These are phyloP conservation scores for Beverwykella pulmonaria DNA, from an alignment of 495 filamentous ascomycete genomes.

Conservation along the genomic window DNA sequence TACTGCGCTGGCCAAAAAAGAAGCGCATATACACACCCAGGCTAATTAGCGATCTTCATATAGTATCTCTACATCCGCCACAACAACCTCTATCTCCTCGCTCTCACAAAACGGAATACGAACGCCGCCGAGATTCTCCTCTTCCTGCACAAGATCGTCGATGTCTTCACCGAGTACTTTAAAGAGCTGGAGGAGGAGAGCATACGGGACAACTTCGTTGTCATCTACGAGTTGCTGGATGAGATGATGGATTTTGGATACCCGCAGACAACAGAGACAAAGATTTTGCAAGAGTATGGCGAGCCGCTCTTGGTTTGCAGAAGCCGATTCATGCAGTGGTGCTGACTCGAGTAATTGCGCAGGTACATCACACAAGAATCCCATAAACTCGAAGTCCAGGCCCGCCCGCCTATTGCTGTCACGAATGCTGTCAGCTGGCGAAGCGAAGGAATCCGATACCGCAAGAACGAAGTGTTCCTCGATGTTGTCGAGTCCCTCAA, in stretches of 20 bases:
- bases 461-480: slow-evolving; percentile 99
- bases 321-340: not conserved
- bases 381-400: slow-evolving; percentile 97
- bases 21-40: not conserved
- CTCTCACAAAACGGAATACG: slow-evolving; percentile 96
- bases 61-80: slow-evolving; percentile 99
- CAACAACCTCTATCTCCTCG: slow-evolving; percentile 98
- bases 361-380: slow-evolving; percentile 99
- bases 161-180: slow-evolving; percentile 99
- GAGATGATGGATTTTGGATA: slow-evolving; percentile 99
- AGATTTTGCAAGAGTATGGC: slow-evolving; percentile 89
- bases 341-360: not conserved
- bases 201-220: slow-evolving; percentile 98
- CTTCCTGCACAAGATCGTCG: slow-evolving; percentile 97
- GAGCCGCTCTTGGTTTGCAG: not conserved
- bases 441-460: slow-evolving; percentile 96
- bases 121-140: slow-evolving; percentile 98
- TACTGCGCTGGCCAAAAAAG: too few relatives aligned
- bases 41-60: slow-evolving; percentile 4
- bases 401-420: slow-evolving; percentile 98
- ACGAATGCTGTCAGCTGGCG: slow-evolving; percentile 99
- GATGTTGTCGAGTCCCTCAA: slow-evolving; percentile 98
- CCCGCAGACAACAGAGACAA: slow-evolving; percentile 97
- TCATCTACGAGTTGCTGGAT: slow-evolving; percentile 98
- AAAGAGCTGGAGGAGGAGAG: slow-evolving; percentile 99